These are phyloP conservation scores for Stephanodiscus minutulus DNA, from an alignment of 108 stramenopile species.

Conservation along the genomic window DNA sequence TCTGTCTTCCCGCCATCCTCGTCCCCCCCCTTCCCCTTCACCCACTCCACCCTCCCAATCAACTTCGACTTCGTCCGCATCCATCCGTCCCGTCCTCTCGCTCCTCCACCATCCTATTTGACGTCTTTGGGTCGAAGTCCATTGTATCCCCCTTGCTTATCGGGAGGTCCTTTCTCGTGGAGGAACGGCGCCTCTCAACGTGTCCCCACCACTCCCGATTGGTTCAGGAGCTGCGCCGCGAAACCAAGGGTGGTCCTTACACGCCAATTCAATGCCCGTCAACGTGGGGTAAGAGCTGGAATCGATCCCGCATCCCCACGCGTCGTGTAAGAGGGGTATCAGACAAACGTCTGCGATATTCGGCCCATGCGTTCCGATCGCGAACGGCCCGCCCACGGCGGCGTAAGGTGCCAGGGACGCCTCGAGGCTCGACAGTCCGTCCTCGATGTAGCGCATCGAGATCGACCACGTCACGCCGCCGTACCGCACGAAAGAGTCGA, in stretches of 20 bases:
- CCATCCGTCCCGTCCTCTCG: too few species aligned
- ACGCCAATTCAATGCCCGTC: slow-evolving; percentile 55
- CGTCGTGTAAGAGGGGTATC: slow-evolving; percentile 76
- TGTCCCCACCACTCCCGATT: too few species aligned
- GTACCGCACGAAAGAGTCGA: slow-evolving; percentile 66
- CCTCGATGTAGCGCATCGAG: slow-evolving; percentile 12
- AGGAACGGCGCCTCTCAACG: too few species aligned
- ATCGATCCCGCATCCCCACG: slow-evolving; percentile 62
- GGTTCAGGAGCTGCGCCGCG: background rate
- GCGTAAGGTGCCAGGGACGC: slow-evolving; percentile 33
- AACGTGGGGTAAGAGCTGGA: slow-evolving; percentile 57
- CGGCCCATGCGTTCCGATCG: slow-evolving; percentile 68
- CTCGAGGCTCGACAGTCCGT: slow-evolving; percentile 62
- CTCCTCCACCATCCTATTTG: background rate
- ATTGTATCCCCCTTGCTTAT: too few species aligned
- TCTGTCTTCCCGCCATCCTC: too few species aligned
- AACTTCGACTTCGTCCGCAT: too few species aligned
- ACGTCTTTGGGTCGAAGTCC: too few species aligned
- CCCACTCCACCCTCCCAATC: too few species aligned
- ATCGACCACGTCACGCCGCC: slow-evolving; percentile 12
- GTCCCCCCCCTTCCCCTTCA: too few species aligned
- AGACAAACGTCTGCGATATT: slow-evolving; percentile 75
- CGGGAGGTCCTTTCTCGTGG: too few species aligned
- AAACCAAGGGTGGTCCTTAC: slow-evolving; percentile 70
- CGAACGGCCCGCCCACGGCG: slow-evolving; percentile 55